Evolutionary conservation across 768 basidiomycete species (phyloP), one percentile per base, ranked within the genome.

Genomic region (Russula griseocarnosa): DNA sequence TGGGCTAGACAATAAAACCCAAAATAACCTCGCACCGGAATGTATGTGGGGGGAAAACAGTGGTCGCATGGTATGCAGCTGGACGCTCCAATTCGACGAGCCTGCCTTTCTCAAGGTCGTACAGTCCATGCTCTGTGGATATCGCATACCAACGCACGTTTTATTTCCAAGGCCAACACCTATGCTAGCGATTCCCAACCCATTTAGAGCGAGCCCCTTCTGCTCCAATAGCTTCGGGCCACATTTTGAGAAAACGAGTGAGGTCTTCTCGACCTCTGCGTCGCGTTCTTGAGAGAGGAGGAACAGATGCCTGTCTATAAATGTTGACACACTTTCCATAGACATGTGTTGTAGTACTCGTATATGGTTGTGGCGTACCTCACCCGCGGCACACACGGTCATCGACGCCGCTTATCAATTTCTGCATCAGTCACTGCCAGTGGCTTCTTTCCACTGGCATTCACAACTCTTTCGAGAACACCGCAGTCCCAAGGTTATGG

Each of bases 111-210:
- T 67, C 75, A 70, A 66, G 71, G 53, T 67, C 69, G 26, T 64
- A 40, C n/a, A 10, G 32, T 59, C 30, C 16, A 57, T 38, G 24
- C 60, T 46, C 32, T 5, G 32, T 58, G 24, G 18, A 52, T 30
- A 20, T 20, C 32, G 26, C 7, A 53, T 38, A 5, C 14, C 34
- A 44, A 28, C 49, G 51, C 73, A 96, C 94, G 86, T 94, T 78
- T 94, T 95, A 30, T 94, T 95, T 30, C 94, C 95, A 5, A 98
- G 81, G 3, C 95, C 96, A 20, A 97, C 81, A 56, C 82, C 86
- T n/a, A 94, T 79, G 28, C 81, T 79, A 1, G 83, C 79, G 1
- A 92, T 76, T 1, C 90, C 85, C 5, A 98, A 78, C 51, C 87
- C 87, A 32, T 82, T 82, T 1, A 97, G 73, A 0, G 92, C 87